Conservation (phyloP, 495 filamentous ascomycete genomes). For the Daldinia grandis region DNA sequence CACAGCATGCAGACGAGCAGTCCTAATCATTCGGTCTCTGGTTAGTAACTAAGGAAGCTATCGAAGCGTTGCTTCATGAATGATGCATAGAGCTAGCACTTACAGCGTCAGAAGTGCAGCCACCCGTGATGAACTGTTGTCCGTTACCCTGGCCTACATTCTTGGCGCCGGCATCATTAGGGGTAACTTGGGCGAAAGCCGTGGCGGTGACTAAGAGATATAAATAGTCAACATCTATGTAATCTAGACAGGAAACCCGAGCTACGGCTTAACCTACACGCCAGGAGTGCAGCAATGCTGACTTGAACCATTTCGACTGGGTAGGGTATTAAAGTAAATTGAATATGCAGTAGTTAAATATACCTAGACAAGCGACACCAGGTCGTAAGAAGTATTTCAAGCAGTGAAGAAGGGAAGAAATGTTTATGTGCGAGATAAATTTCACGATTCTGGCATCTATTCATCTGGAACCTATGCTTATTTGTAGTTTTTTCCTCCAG, state of each 20-base stretch:
- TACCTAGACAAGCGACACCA: slow-evolving; percentile 42
- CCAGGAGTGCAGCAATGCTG: slow-evolving; percentile 41
- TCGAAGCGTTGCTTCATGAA: neutral
- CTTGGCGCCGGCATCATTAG: slow-evolving; percentile 53
- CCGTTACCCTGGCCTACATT: slow-evolving; percentile 62
- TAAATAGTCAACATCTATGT: neutral
- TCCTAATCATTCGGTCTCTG: slow-evolving; percentile 8
- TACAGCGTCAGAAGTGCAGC: slow-evolving; percentile 56
- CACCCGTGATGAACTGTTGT: slow-evolving; percentile 60
- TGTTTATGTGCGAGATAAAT: neutral
- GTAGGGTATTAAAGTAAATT: neutral
- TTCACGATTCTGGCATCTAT: neutral
- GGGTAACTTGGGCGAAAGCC: slow-evolving; percentile 47
- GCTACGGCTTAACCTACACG: slow-evolving; percentile 42
- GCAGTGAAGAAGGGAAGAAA: slow-evolving; percentile 10
- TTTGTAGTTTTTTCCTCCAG: slow-evolving; percentile 26
- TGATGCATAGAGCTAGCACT: slow-evolving; percentile 12
- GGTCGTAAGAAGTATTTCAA: slow-evolving; percentile 36
- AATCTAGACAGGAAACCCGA: neutral
- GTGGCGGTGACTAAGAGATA: slow-evolving; percentile 42
- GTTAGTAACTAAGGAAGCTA: neutral
- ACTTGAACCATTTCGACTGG: slow-evolving; percentile 53
- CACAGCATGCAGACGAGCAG: slow-evolving; percentile 41
- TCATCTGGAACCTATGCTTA: slow-evolving; percentile 6
- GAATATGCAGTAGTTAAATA: neutral